Evolutionary conservation across 805 yeast genomes (phyloP).

Genomic region (Myxozyma sirexii): DNA sequence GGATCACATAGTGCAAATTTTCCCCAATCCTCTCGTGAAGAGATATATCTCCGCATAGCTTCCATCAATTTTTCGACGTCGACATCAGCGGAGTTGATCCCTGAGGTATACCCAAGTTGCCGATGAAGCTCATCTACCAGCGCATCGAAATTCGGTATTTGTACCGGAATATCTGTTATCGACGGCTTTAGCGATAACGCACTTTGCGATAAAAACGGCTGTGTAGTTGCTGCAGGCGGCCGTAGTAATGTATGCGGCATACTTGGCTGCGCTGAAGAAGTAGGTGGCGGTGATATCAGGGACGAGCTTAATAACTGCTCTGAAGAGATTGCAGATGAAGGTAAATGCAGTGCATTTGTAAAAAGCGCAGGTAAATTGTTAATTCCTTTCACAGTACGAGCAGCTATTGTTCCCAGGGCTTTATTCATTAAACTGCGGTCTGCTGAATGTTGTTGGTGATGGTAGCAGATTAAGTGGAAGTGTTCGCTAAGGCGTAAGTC

Average conservation of each 20-base stretch:
- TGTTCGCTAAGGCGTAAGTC: too few species aligned
- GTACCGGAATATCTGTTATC: constrained; percentile 4
- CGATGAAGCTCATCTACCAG: constrained; percentile 43
- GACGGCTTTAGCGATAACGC: neutral
- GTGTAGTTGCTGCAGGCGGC: neutral
- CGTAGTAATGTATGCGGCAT: neutral
- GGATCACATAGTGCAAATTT: constrained; percentile 59
- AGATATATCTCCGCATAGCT: constrained; percentile 53
- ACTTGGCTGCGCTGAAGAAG: neutral
- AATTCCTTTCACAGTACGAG: neutral
- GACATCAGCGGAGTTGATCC: constrained; percentile 51
- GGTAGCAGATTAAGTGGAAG: too few species aligned
- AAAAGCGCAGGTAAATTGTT: neutral
- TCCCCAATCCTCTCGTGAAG: constrained; percentile 59
- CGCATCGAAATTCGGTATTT: constrained; percentile 37
- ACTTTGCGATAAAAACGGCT: neutral
- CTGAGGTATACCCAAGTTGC: constrained; percentile 45
- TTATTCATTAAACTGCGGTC: neutral
- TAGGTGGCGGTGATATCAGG: neutral
- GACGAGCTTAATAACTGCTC: neutral
- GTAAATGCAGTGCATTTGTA: neutral
- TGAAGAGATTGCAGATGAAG: neutral
- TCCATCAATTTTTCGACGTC: constrained; percentile 52
- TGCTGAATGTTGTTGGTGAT: too few species aligned
- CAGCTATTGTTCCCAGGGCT: neutral